Percentiles rank a stretch among this genome's conserved stretches.
These are phyloP conservation scores for Serpula lacrymans DNA, from an alignment of 768 basidiomycete species.

Conservation along the genomic window DNA sequence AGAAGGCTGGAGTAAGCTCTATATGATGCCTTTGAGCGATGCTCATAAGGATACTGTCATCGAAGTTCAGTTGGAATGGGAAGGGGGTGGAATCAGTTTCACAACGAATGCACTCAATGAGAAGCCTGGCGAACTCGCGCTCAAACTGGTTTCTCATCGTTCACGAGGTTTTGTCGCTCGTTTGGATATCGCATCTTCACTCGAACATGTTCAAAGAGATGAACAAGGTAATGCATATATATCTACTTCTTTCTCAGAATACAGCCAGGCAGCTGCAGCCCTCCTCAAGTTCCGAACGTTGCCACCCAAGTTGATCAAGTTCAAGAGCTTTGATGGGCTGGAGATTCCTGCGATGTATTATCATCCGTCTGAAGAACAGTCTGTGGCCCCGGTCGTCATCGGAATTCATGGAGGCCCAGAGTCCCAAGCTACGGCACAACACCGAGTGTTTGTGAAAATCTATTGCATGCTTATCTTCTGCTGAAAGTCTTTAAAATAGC, in stretches of 20 bases:
- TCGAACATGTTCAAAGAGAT: conserved; percentile 16
- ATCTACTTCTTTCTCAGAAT: conserved; percentile 23
- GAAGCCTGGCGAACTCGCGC: conserved; percentile 28
- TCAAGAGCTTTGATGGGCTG: conserved; percentile 40
- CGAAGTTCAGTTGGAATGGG: conserved; percentile 29
- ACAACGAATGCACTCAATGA: conserved; percentile 30
- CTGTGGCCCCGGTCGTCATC: conserved; percentile 30
- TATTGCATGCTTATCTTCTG: neutral
- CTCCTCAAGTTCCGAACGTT: conserved; percentile 22
- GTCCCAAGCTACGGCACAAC: conserved; percentile 31
- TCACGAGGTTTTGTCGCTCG: conserved; percentile 26
- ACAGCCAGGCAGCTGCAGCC: conserved; percentile 31
- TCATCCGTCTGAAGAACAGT: conserved; percentile 28
- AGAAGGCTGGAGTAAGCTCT: conserved; percentile 33
- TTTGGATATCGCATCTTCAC: conserved; percentile 25
- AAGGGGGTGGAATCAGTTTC: conserved; percentile 28
- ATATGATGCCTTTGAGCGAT: conserved; percentile 28
- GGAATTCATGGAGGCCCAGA: conserved; percentile 40
- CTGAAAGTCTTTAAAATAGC: conserved; percentile 7
- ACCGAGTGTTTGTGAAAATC: conserved; percentile 24
- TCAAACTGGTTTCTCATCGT: conserved; percentile 30
- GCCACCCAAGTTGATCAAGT: conserved; percentile 31
- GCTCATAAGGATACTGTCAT: conserved; percentile 24
- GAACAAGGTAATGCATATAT: conserved; percentile 24
- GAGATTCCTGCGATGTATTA: conserved; percentile 42